Evolutionary conservation across 768 basidiomycete species (phyloP), one percentile per base, ranked within the genome.

Genomic region (Trametes gibbosa): DNA sequence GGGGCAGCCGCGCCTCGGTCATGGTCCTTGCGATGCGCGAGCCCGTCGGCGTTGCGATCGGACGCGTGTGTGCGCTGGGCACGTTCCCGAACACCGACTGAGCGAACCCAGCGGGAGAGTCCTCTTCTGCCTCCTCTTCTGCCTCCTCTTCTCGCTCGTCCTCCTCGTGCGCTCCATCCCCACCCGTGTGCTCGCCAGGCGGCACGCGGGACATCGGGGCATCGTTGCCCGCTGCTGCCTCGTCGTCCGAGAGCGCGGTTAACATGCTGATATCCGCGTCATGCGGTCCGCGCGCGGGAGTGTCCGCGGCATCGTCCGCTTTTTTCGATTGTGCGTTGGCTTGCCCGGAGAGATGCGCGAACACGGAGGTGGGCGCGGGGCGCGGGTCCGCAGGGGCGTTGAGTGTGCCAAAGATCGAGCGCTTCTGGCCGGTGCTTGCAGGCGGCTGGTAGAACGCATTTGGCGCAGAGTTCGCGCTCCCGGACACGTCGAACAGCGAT

Each of bases 361-460:
- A 56, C 3, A 53, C 61, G n/a, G 61, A 56, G 42, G 49, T 39
- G 13, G 56, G 59, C 3, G 58, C 50, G 14, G 50, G 21, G 29
- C 57, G 49, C 47, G 63, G 10, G 42, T 3, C 6, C 53, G 56
- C 35, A 34, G 53, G 24, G 48, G 37, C 17, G 37, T 48, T 39
- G 49, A 59, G 29, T 14, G 58, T 24, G 16, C 57, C 55, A 23
- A 56, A 61, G 47, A 53, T 6, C 1, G 65, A 56, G 7, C 65
- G 65, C 21, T 65, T 69, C 2, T 47, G 41, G 19, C 57, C 63
- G 9, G 59, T 50, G 1, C 69, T 53, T 12, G 71, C 63, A 3
- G 83, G 79, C 0, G 84, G 86, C 37, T 79, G 76, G 66, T 84
- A 89, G 68, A 90, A 90, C 4, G 88, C 88, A 62, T 89, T 90